A percentile compares a stretch with the other conserved stretches of the same genome.
Evolutionary conservation across 1,139 yeast genomes (phyloP).

Genomic region (Meyerozyma carpophila): DNA sequence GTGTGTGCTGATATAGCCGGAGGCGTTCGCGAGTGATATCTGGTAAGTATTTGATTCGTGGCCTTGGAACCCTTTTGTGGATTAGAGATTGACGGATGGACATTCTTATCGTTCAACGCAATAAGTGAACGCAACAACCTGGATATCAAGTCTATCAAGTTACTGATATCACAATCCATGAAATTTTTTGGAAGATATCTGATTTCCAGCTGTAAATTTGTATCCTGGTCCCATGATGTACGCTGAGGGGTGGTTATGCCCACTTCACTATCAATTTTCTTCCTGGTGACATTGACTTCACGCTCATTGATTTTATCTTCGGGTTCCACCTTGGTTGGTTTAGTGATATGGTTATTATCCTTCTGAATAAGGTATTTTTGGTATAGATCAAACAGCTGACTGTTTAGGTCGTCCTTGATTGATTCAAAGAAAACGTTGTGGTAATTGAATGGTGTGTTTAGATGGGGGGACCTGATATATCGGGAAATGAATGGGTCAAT

Average conservation of each 20-base stretch:
- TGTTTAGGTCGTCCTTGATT: conserved; percentile 18
- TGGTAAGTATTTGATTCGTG: conserved; percentile 50
- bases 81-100: conserved; percentile 29
- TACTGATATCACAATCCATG: conserved; percentile 64
- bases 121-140: conserved; percentile 77
- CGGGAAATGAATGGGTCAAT: conserved; percentile 24
- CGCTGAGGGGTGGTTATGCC: conserved; percentile 3
- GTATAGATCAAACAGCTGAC: conserved; percentile 22
- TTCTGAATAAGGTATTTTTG: conserved; percentile 18
- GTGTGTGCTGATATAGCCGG: conserved; percentile 80
- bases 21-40: conserved; percentile 91
- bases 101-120: conserved; percentile 57
- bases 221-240: conserved; percentile 1
- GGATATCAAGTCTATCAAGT: conserved; percentile 64
- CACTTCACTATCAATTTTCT: conserved; percentile 2
- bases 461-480: conserved; percentile 20
- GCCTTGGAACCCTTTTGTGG: conserved; percentile 26
- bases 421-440: conserved; percentile 22
- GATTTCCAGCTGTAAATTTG: conserved; percentile 1
- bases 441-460: conserved; percentile 12
- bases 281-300: background rate
- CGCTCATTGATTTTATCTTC: background rate
- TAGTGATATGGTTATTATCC: background rate
- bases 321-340: background rate
- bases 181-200: conserved; percentile 48